Conservation (phyloP, 2,329 filamentous ascomycete species). For the Juglanconis juglandina region DNA sequence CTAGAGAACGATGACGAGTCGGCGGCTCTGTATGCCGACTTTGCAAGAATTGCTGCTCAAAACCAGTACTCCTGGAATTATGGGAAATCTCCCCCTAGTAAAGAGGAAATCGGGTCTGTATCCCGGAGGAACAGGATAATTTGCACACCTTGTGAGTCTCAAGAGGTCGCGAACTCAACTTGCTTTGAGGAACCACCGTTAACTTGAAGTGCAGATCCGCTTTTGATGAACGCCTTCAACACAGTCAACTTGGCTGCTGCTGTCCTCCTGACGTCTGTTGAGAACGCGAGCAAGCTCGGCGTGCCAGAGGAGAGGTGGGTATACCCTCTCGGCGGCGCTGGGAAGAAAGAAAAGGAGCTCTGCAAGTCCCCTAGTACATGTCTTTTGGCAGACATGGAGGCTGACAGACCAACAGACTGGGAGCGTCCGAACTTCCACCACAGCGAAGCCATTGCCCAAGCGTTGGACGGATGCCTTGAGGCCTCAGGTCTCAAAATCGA, state of each 20-base stretch:
- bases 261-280: slow-evolving; percentile 55
- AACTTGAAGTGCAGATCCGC: slow-evolving; percentile 45
- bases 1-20: slow-evolving; percentile 57
- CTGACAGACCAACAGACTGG: slow-evolving; percentile 48
- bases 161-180: background rate
- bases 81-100: slow-evolving; percentile 40
- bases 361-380: slow-evolving; percentile 37
- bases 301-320: slow-evolving; percentile 58
- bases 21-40: slow-evolving; percentile 56
- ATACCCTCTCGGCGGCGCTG: slow-evolving; percentile 62
- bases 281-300: slow-evolving; percentile 50
- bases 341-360: slow-evolving; percentile 53
- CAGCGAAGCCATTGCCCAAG: slow-evolving; percentile 55
- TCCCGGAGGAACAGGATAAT: slow-evolving; percentile 63
- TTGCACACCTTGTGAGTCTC: slow-evolving; percentile 58
- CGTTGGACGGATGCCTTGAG: slow-evolving; percentile 51
- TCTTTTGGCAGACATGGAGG: background rate
- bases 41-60: slow-evolving; percentile 52
- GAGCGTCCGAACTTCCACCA: slow-evolving; percentile 55
- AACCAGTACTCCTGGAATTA: slow-evolving; percentile 58
- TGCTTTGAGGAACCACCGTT: background rate
- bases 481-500: slow-evolving; percentile 42
- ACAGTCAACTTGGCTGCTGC: slow-evolving; percentile 62
- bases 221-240: slow-evolving; percentile 71
- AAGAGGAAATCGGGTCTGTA: slow-evolving; percentile 51